phyloP scores from a whole-genome alignment of 1,284 basidiomycete species.

The Rhizoctonia solani region DNA sequence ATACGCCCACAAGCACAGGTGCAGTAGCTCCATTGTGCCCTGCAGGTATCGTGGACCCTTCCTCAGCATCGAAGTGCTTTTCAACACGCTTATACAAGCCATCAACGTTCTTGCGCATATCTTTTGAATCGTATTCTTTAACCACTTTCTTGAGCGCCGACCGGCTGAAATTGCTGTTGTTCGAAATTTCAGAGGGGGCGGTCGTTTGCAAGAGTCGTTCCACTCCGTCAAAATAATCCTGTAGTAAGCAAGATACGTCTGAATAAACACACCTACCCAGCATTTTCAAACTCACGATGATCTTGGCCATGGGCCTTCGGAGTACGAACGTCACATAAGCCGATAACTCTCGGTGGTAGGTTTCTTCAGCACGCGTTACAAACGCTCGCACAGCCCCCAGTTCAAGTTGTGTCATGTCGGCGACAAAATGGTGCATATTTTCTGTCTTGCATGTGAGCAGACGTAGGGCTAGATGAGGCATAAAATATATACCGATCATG shows the following conservation, averaged over 20 bases:
- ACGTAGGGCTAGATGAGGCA: not conserved
- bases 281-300: constrained; percentile 62
- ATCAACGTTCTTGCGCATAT: constrained; percentile 85
- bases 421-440: constrained; percentile 93
- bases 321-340: constrained; percentile 89
- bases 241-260: constrained; percentile 27
- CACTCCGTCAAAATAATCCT: constrained; percentile 95
- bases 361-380: constrained; percentile 72
- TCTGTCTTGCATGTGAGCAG: constrained; percentile 56
- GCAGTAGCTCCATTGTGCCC: constrained; percentile 51
- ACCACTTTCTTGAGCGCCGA: constrained; percentile 80
- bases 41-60: constrained; percentile 53
- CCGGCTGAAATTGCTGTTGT: constrained; percentile 78
- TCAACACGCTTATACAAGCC: constrained; percentile 88
- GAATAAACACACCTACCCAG: constrained; percentile 2
- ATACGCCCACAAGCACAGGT: constrained; percentile 78
- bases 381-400: constrained; percentile 71
- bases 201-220: constrained; percentile 84
- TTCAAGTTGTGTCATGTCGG: constrained; percentile 73
- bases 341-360: constrained; percentile 85
- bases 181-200: constrained; percentile 76
- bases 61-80: constrained; percentile 84
- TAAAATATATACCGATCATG: constrained; percentile 75
- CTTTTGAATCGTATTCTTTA: constrained; percentile 86
- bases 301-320: constrained; percentile 81